phyloP scores from a whole-genome alignment of 2,329 filamentous ascomycete species.

The Akanthomyces dipterigenus region DNA sequence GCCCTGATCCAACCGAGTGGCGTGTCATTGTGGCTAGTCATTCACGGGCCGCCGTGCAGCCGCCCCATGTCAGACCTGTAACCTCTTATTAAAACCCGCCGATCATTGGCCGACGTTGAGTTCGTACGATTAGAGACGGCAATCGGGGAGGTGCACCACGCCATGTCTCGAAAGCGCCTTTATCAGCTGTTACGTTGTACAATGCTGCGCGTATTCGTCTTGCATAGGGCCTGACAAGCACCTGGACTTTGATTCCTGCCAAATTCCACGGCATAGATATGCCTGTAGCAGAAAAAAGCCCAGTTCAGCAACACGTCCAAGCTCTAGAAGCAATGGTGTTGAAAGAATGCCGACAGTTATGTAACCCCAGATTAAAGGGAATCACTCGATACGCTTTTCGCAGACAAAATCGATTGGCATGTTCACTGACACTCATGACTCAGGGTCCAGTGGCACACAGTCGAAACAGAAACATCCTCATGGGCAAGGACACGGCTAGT shows the following conservation, averaged over 20 bases:
- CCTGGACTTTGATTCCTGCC: no score
- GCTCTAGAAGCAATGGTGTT: background rate
- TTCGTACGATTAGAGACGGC: background rate
- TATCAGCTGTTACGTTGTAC: background rate
- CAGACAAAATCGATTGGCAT: no score
- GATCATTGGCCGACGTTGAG: background rate
- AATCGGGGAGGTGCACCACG: background rate
- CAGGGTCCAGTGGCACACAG: no score
- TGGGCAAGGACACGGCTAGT: background rate
- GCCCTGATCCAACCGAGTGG: background rate
- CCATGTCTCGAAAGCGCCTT: background rate
- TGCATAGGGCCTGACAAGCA: background rate
- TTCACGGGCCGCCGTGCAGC: background rate
- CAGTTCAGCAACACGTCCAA: background rate
- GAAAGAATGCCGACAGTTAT: no score
- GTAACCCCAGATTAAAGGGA: no score
- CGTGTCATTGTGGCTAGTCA: background rate
- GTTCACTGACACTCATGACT: no score
- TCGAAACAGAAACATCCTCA: no score
- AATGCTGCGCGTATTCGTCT: background rate
- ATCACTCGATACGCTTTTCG: no score
- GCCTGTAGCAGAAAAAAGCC: background rate
- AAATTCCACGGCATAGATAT: background rate
- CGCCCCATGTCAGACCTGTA: background rate
- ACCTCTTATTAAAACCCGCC: background rate